A percentile compares a stretch with the other conserved stretches of the same genome.
Conservation (phyloP, 495 filamentous ascomycete genomes). For the Mycothermus thermophilus region DNA sequence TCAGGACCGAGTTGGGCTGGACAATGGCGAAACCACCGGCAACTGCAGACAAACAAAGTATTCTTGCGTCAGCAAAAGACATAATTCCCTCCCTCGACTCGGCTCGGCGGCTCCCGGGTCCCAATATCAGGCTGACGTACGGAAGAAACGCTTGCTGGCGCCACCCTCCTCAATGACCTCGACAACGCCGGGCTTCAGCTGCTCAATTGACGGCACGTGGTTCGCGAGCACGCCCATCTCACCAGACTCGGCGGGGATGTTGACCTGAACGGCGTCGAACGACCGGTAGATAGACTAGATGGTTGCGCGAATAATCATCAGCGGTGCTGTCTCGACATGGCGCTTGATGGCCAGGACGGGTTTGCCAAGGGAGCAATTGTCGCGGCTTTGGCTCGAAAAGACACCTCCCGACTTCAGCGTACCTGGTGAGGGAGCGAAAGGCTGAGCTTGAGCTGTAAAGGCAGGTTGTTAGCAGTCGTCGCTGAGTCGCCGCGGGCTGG, state of each 20-base stretch:
- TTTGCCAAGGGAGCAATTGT: not conserved
- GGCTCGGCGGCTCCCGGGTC: not conserved
- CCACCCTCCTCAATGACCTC: conserved; percentile 92
- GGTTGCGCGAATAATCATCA: conserved; percentile 33
- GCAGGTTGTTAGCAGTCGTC: conserved; percentile 9
- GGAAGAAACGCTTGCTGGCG: conserved; percentile 90
- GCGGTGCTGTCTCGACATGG: not conserved
- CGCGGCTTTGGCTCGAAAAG: too few species aligned
- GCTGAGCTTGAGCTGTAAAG: conserved; percentile 83
- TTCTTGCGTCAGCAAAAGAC: conserved; percentile 9
- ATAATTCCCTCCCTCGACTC: not conserved
- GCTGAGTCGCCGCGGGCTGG: conserved; percentile 1
- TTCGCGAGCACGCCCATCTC: conserved; percentile 99
- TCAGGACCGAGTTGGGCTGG: conserved; percentile 85
- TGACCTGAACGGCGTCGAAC: conserved; percentile 83
- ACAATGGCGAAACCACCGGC: conserved; percentile 96
- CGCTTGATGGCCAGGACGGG: conserved; percentile 5
- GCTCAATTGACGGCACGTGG: conserved; percentile 98
- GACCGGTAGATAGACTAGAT: conserved; percentile 41
- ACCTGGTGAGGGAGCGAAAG: conserved; percentile 97
- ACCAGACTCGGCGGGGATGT: conserved; percentile 92
- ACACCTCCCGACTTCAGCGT: too few species aligned
- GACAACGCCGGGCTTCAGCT: conserved; percentile 89
- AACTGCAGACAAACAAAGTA: conserved; percentile 36
- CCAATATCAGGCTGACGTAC: conserved; percentile 41